Conservation (phyloP, 768 basidiomycete genomes). For the Hygrocybe coccinea region DNA sequence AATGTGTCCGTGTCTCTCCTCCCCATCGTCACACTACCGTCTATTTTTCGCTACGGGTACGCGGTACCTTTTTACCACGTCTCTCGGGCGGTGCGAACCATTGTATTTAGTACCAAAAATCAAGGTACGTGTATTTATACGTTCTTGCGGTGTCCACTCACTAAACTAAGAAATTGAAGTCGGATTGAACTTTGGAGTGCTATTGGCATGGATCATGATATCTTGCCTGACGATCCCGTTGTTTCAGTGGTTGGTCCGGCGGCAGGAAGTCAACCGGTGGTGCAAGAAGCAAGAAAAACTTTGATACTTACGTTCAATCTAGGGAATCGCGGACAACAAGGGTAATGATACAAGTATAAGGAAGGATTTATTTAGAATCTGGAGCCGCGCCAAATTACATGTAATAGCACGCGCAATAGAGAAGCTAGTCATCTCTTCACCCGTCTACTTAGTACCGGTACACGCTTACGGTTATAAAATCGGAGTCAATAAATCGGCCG, state of each 20-base stretch:
- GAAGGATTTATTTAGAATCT: no score
- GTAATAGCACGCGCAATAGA: no score
- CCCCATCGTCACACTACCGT: slow-evolving; percentile 56
- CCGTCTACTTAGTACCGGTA: no score
- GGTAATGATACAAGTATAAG: no score
- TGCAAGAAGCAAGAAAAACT: neutral
- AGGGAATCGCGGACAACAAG: no score
- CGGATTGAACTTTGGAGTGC: slow-evolving; percentile 57
- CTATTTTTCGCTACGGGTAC: slow-evolving; percentile 61
- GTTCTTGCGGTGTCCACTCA: neutral
- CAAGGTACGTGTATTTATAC: slow-evolving; percentile 38
- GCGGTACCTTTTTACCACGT: slow-evolving; percentile 72
- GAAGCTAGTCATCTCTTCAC: no score
- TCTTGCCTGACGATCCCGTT: slow-evolving; percentile 51
- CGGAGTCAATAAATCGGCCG: no score
- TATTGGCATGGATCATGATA: slow-evolving; percentile 50
- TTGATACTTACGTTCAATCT: no score
- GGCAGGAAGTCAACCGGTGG: slow-evolving; percentile 14
- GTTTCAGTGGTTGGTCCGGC: slow-evolving; percentile 41
- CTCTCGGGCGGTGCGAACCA: slow-evolving; percentile 51
- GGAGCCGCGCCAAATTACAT: no score
- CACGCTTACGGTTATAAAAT: no score
- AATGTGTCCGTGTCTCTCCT: slow-evolving; percentile 55
- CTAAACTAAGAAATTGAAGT: slow-evolving; percentile 33
- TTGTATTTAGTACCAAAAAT: slow-evolving; percentile 65